Evolutionary conservation across 169 alveolate genomes (phyloP), one percentile per base, ranked within the genome.

Genomic region (Eimeria nieschulzi): DNA sequence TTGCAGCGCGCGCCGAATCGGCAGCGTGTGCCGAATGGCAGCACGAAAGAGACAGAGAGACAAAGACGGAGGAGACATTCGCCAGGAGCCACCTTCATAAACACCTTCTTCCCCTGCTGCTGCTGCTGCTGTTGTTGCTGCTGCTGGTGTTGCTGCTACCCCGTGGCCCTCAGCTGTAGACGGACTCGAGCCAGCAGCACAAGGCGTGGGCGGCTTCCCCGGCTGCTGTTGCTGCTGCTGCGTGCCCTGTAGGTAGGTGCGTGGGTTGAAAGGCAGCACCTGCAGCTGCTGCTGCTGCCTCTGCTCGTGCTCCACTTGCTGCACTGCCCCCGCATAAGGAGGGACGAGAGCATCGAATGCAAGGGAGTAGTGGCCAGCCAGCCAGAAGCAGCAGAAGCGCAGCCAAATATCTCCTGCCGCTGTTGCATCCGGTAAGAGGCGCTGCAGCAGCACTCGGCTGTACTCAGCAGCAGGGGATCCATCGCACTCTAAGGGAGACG

Each of bases 361-460:
- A 7, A 56, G 75, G 55, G 66, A 17, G 87, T 87, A 59, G 78
- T 87, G 73, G 21, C 92, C 92, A 19, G 87, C 85, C 46, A 87
- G 66, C 92, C 92, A 87, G 70, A 33, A 56, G 59, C 86, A 79
- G 59, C 66, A 68, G 33, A 71, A 80, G 7, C 82, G 68, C 68
- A 87, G 78, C 92, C 92, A 87, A n/a, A 87, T 72, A 55, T 87
- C 92, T 9, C 79, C 87, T 72, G 68, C 87, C 13, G 86, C 92
- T 72, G 78, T 76, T 7, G 92, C 92, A 5, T 13, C 33, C 33
- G 92, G 85, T 68, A 72, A 66, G 53, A 87, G 63, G 63, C 92
- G 86, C 68, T 59, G 87, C 70, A 87, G 70, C 76, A 87, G 85
- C 76, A 87, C 79, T 8, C 87, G 23, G 56, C 87, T n/a, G 59